These are phyloP conservation scores for Monilinia fructicola DNA, from an alignment of 2,329 filamentous ascomycete genomes.

Conservation along the genomic window DNA sequence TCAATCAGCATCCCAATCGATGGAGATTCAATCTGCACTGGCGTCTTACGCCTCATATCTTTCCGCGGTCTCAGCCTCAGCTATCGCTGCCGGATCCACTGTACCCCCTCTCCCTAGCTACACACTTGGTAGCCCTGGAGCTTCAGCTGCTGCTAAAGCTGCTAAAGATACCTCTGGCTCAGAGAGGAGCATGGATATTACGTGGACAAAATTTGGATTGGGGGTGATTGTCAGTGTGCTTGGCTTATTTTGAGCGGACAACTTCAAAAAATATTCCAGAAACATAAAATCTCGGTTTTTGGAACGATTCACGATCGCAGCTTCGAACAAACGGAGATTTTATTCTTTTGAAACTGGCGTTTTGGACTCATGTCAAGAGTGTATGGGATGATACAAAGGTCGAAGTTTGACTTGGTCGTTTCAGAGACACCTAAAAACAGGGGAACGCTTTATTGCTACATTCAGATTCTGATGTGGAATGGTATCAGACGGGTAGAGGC, in stretches of 20 bases:
- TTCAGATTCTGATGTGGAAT: neutral
- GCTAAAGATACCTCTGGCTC: neutral
- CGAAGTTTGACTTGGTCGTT: neutral
- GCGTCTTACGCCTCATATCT: slow-evolving; percentile 4
- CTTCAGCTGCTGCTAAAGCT: slow-evolving; percentile 4
- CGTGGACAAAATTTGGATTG: neutral
- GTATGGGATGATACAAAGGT: neutral
- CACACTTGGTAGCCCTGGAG: neutral
- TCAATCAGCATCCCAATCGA: neutral
- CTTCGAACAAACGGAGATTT: neutral
- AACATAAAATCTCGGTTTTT: neutral
- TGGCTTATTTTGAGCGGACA: neutral
- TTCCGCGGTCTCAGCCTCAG: neutral
- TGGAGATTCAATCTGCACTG: neutral
- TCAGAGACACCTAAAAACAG: neutral
- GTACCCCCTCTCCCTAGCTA: neutral
- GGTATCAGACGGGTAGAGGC: neutral
- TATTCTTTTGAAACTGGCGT: neutral
- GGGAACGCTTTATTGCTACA: neutral
- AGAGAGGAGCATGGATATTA: neutral
- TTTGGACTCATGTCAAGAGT: neutral
- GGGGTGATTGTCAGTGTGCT: neutral
- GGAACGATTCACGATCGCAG: neutral
- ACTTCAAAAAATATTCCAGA: neutral
- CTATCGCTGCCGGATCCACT: neutral